Conservation (phyloP, 371 early-diverging fungal species). For the Mortierella sp. region DNA sequence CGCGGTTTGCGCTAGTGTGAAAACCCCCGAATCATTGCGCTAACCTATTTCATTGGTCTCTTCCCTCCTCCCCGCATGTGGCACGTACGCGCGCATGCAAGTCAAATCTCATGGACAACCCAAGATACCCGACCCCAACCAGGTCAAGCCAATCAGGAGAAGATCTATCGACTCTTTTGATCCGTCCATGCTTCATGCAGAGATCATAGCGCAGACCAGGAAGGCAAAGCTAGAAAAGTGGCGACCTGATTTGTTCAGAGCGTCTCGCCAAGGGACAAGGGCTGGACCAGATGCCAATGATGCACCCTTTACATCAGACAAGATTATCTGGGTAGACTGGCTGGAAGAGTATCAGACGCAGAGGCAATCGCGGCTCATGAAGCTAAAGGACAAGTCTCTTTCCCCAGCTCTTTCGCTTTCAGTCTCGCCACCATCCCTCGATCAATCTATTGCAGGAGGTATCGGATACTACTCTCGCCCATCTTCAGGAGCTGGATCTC, state of each 20-base stretch:
- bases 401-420: slow-evolving; percentile 36
- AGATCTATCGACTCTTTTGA: slow-evolving; percentile 52
- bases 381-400: slow-evolving; percentile 31
- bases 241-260: slow-evolving; percentile 36
- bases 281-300: not conserved
- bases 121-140: slow-evolving; percentile 47
- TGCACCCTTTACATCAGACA: slow-evolving; percentile 6
- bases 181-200: slow-evolving; percentile 53
- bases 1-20: too few relatives aligned
- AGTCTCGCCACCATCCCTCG: slow-evolving; percentile 36
- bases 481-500: slow-evolving; percentile 8
- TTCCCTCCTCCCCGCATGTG: not conserved
- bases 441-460: slow-evolving; percentile 5
- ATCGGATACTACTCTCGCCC: not conserved
- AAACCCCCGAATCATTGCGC: too few relatives aligned
- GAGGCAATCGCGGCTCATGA: slow-evolving; percentile 27
- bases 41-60: not conserved
- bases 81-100: too few relatives aligned
- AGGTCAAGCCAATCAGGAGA: slow-evolving; percentile 46
- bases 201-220: slow-evolving; percentile 52
- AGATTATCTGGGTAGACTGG: slow-evolving; percentile 63
- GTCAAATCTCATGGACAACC: slow-evolving; percentile 44
- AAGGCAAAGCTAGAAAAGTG: slow-evolving; percentile 51
- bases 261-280: slow-evolving; percentile 1
- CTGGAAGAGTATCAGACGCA: slow-evolving; percentile 58